Base-by-base conservation (phyloP, 441 rosid genomes). In the Hypseocharis bilobata region DNA sequence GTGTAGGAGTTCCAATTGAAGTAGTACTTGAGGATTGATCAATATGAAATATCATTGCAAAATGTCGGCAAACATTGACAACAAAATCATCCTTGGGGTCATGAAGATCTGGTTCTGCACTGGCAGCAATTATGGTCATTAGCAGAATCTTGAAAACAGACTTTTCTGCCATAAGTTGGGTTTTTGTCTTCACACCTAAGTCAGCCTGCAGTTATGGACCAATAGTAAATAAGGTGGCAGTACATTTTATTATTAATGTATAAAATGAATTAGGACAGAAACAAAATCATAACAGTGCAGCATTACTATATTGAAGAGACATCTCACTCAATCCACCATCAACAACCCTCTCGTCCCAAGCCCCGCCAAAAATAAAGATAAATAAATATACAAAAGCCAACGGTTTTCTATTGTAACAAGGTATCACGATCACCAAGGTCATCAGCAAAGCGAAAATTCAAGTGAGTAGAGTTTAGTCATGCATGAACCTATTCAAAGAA, bases 161-260 rank as follows among this genome's bases (percentile, higher is more conserved):
- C 77, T 88, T 94, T 83, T 94, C 99, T 67, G 99, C 99, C 77
- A 88, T 72, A 70, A 94, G 92, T 72, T 94, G 99, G 56, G 99
- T 88, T 88, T 94, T 94, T 49, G 98, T 94, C 88, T 94, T 94
- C 67, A 91, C 89, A 65, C 99, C 98, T 64, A 91, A 78, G 74
- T 94, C 98, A 55, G 86, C 93, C 99, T 94, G 96, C 82, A 73
- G 70, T 23, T 66, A 60, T 40, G 44, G 23, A 40, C 30, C 57
- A 4, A 52, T 29, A 47, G 23, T 64, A 63, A 25, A 61, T 30
- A 60, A 60, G 2, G 25, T 58, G 64, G 49, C 49, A 17, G 29
- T 20, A 14, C 45, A 60, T 36, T 32, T 27, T 34, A 20, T 60
- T 19, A 20, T 57, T 23, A 28, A 60, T 3, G 11, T 13, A 23